These are phyloP conservation scores for Quercus lobata DNA, from an alignment of 331 rosid genomes.

Conservation along the genomic window DNA sequence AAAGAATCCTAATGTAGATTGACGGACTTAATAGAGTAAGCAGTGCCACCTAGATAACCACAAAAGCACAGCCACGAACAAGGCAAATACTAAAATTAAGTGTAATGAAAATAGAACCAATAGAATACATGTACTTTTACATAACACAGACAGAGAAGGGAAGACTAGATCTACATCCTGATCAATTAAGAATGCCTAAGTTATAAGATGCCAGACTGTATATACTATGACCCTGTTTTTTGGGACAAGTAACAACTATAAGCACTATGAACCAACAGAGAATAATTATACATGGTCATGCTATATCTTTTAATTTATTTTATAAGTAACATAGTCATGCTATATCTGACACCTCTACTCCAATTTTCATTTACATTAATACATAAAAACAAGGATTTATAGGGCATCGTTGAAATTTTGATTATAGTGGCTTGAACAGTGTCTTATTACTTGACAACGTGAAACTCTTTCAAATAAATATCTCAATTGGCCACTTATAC, in stretches of 20 bases:
- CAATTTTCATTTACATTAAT: neutral
- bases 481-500: neutral
- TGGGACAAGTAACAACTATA: too few relatives aligned
- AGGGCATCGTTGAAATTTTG: too few relatives aligned
- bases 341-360: neutral
- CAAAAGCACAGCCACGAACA: neutral
- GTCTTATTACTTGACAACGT: neutral
- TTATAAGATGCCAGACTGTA: neutral
- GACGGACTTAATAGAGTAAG: neutral
- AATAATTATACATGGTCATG: neutral
- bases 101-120: neutral
- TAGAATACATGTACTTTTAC: neutral
- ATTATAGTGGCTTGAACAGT: neutral
- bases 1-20: neutral
- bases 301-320: neutral
- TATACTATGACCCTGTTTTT: neutral
- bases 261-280: neutral
- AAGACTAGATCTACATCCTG: neutral
- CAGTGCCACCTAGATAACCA: neutral
- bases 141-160: neutral
- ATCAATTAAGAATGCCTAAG: neutral
- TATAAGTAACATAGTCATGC: neutral
- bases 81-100: neutral
- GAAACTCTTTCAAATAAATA: neutral
- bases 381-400: neutral